Conservation (phyloP, 331 rosid species). For the Acacia pycnantha region DNA sequence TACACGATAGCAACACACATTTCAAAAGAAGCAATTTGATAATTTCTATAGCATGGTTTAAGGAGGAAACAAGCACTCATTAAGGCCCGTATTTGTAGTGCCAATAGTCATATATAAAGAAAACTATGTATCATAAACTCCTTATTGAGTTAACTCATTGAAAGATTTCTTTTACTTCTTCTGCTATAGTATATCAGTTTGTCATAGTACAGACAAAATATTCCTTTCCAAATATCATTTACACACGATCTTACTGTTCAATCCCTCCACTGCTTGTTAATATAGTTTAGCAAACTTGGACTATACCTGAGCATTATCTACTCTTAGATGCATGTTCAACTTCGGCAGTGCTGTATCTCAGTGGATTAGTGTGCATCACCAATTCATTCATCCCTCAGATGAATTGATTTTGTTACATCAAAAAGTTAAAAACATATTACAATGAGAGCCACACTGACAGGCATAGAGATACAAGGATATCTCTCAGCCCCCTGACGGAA, state of each 20-base stretch:
- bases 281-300: background rate
- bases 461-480: constrained; percentile 15
- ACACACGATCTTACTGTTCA: constrained; percentile 16
- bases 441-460: background rate
- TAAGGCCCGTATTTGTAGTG: constrained; percentile 1
- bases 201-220: constrained; percentile 9
- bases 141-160: constrained; percentile 19
- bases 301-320: constrained; percentile 6
- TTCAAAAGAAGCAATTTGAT: constrained; percentile 26
- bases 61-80: constrained; percentile 7
- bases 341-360: background rate
- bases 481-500: constrained; percentile 26
- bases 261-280: constrained; percentile 1
- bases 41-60: constrained; percentile 12
- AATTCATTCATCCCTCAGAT: constrained; percentile 22
- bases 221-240: constrained; percentile 15
- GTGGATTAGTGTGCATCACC: constrained; percentile 23
- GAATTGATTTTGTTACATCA: constrained; percentile 1
- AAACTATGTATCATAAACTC: background rate
- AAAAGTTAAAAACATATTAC: constrained; percentile 22
- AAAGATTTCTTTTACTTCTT: constrained; percentile 4
- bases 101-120: constrained; percentile 21
- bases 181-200: constrained; percentile 11
- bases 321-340: constrained; percentile 21
- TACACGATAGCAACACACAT: constrained; percentile 13